Base-by-base conservation (phyloP, 179 eudicot species). In the Spergularia azorica region DNA sequence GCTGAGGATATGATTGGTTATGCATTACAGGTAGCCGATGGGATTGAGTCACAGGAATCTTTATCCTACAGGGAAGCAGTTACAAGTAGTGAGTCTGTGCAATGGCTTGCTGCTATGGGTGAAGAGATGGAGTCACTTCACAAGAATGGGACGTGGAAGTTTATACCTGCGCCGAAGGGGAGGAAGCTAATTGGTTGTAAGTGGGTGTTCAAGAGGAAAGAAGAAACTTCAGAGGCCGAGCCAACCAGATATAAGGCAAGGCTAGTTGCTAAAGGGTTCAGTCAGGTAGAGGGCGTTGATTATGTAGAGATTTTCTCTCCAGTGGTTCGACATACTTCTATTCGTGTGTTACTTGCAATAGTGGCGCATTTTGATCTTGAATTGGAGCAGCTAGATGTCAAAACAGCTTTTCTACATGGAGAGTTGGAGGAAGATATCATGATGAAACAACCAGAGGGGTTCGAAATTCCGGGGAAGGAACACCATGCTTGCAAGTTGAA, bases 121-220 rank as follows among this genome's bases (percentile, higher is more conserved):
- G 80, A 77, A 21, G 64, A 66, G 72, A 55, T 76, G 79, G 66
- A 76, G 72, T 76, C 72, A 12, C 54, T 66, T 16, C 55, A 76
- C 18, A 76, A 65, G 56, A 76, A 55, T 67, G 12, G 66, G 41
- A 76, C 79, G 5, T 66, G 72, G 56, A 65, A 65, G 16, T 4
- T 76, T 43, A 65, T 76, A 15, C 3, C 55, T 3, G 9, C n/a
- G 2, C 26, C 26, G 8, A 1, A 7, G 16, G 26, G 46, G 12
- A 26, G 32, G 32, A 26, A 26, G 2, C 32, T 26, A 26, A 26
- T 26, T 26, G 0, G 32, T 26, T 26, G 32, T 26, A 26, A 26
- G 32, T 26, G 32, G 32, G 32, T 26, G 32, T 26, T 26, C 32
- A 26, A 26, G 32, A 26, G 32, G 32, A 26, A 26, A 26, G 32